Evolutionary conservation across 768 basidiomycete species (phyloP).

Genomic region (Leccinellum rugosiceps): DNA sequence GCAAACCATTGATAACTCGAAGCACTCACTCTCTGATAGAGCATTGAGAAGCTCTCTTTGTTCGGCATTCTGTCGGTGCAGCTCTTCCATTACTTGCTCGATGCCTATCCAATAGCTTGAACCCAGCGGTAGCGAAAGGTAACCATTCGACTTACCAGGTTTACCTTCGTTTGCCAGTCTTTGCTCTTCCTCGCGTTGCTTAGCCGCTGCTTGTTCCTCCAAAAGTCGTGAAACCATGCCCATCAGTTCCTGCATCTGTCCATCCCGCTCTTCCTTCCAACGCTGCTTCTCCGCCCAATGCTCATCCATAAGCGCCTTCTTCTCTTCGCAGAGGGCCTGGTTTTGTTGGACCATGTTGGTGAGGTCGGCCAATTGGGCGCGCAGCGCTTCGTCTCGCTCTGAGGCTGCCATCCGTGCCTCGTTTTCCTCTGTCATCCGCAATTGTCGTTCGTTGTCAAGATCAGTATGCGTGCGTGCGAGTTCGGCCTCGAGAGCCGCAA

Average conservation of each 20-base stretch:
- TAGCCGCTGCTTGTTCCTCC: conserved; percentile 53
- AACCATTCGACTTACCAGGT: conserved; percentile 46
- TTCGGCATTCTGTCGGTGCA: conserved; percentile 57
- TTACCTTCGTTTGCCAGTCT: conserved; percentile 49
- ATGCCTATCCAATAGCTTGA: conserved; percentile 40
- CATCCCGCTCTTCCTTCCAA: conserved; percentile 58
- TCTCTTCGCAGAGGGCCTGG: conserved; percentile 52
- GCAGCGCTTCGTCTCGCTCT: conserved; percentile 60
- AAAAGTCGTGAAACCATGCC: conserved; percentile 60
- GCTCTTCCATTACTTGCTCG: conserved; percentile 57
- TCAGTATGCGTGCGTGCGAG: conserved; percentile 54
- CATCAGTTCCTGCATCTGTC: conserved; percentile 51
- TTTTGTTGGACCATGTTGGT: conserved; percentile 72
- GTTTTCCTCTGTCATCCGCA: conserved; percentile 54
- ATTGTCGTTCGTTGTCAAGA: conserved; percentile 59
- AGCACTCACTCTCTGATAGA: conserved; percentile 55
- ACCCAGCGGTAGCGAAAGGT: not conserved
- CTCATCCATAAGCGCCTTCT: conserved; percentile 57
- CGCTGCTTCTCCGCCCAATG: conserved; percentile 61
- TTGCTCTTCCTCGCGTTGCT: conserved; percentile 49
- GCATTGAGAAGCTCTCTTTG: conserved; percentile 52
- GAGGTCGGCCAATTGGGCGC: conserved; percentile 64
- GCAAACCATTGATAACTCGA: not conserved
- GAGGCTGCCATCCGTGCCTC: conserved; percentile 59
- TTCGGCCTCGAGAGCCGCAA: conserved; percentile 61